These are phyloP conservation scores for Colletotrichum viniferum DNA, from an alignment of 2,329 filamentous ascomycete species.

Conservation along the genomic window DNA sequence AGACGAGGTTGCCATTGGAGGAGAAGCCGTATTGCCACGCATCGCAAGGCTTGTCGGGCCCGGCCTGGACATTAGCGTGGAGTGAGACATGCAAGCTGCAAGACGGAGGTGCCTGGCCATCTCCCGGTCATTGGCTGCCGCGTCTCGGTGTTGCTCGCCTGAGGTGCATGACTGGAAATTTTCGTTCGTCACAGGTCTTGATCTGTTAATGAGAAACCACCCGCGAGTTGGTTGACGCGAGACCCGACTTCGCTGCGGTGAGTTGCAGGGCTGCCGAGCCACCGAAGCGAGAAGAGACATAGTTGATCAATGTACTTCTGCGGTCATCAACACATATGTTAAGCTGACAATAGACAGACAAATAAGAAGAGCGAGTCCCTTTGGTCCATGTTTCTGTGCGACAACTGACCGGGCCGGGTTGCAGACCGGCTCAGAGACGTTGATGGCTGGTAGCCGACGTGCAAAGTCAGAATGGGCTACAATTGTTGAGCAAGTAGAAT, in stretches of 20 bases:
- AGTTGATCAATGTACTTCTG: not conserved
- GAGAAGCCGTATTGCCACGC: not conserved
- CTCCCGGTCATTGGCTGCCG: slow-evolving; percentile 3
- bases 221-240: not conserved
- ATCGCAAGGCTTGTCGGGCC: slow-evolving; percentile 10
- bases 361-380: not conserved
- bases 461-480: not conserved
- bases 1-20: not conserved
- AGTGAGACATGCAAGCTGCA: slow-evolving; percentile 15
- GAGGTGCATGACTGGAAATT: slow-evolving; percentile 3
- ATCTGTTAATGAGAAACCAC: not conserved
- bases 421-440: not conserved
- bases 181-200: not conserved
- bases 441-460: not conserved
- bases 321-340: not conserved
- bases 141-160: slow-evolving; percentile 17
- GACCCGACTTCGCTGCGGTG: not conserved
- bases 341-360: not conserved
- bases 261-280: not conserved
- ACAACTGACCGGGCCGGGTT: not conserved
- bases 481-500: not conserved
- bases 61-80: slow-evolving; percentile 3
- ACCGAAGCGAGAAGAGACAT: not conserved
- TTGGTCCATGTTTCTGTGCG: not conserved
- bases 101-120: slow-evolving; percentile 12